A percentile compares a stretch with the other conserved stretches of the same genome.
Evolutionary conservation across 768 basidiomycete species (phyloP).

Genomic region (Trametes sanguinea): DNA sequence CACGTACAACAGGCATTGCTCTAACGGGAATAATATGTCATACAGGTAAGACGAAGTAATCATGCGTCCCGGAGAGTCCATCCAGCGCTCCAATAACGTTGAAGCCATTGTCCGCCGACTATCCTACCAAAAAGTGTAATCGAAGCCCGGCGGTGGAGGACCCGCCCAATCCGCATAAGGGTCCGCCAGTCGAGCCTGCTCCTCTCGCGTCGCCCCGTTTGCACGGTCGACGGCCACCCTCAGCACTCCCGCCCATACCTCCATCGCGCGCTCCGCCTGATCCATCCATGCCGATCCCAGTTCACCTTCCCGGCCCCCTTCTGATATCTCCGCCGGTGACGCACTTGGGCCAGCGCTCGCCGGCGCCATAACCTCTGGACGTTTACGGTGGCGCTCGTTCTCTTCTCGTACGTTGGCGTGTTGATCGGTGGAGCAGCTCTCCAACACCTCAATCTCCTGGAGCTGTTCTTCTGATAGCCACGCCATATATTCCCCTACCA

Average conservation of each 20-base stretch:
- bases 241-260: not conserved
- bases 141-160: not conserved
- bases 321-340: not conserved
- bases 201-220: constrained; percentile 2
- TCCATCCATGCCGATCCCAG: not conserved
- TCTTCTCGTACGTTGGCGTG: not conserved
- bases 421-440: not conserved
- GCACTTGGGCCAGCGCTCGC: no score
- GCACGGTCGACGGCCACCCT: not conserved
- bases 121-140: not conserved
- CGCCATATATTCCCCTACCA: not conserved
- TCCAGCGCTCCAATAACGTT: no score
- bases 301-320: not conserved
- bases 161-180: constrained; percentile 6
- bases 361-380: no score
- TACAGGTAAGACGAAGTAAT: not conserved
- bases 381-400: no score
- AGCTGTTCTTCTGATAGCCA: constrained; percentile 7
- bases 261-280: not conserved
- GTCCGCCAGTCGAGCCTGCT: not conserved
- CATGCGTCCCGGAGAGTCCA: no score
- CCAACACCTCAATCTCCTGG: not conserved
- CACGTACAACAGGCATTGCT: no score
- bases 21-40: no score
- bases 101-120: no score